Percentiles rank a stretch among this genome's conserved stretches.
Evolutionary conservation across 768 basidiomycete species (phyloP).

Genomic region (Calocybe cyanea): DNA sequence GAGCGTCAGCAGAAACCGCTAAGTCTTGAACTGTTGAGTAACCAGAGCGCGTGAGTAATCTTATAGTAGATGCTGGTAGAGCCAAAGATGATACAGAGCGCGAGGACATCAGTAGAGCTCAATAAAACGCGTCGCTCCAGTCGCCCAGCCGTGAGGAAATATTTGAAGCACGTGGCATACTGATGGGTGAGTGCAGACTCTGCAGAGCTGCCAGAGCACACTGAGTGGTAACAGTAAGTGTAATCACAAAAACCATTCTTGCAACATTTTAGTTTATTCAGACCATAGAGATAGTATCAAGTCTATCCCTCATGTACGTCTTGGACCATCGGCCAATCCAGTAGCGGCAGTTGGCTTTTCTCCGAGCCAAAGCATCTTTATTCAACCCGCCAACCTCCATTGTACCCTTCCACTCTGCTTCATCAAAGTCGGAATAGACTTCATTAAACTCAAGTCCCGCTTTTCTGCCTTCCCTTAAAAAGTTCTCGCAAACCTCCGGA

Average conservation of each 20-base stretch:
- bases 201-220: too few relatives aligned
- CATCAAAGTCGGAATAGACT: conserved; percentile 23
- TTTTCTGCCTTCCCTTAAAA: conserved; percentile 36
- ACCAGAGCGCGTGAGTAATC: conserved; percentile 46
- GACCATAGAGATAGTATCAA: too few relatives aligned
- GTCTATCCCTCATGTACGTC: too few relatives aligned
- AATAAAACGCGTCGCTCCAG: too few relatives aligned
- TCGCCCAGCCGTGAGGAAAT: too few relatives aligned
- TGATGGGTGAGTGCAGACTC: too few relatives aligned
- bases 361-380: conserved; percentile 37
- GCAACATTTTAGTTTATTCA: too few relatives aligned
- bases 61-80: conserved; percentile 42
- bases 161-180: too few relatives aligned
- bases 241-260: too few relatives aligned
- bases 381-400: conserved; percentile 45
- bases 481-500: conserved; percentile 46
- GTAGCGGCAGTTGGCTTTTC: conserved; percentile 59
- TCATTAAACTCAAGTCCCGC: conserved; percentile 50
- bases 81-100: conserved; percentile 44
- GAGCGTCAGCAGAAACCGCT: conserved; percentile 35
- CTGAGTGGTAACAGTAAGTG: too few relatives aligned
- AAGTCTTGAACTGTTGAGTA: conserved; percentile 59
- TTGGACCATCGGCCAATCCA: conserved; percentile 56
- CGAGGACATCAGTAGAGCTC: conserved; percentile 28
- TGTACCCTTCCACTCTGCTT: conserved; percentile 44